A percentile compares a stretch with the other conserved stretches of the same genome.
Evolutionary conservation across 805 yeast species (phyloP).

Genomic region (Metschnikowia santaceciliae): DNA sequence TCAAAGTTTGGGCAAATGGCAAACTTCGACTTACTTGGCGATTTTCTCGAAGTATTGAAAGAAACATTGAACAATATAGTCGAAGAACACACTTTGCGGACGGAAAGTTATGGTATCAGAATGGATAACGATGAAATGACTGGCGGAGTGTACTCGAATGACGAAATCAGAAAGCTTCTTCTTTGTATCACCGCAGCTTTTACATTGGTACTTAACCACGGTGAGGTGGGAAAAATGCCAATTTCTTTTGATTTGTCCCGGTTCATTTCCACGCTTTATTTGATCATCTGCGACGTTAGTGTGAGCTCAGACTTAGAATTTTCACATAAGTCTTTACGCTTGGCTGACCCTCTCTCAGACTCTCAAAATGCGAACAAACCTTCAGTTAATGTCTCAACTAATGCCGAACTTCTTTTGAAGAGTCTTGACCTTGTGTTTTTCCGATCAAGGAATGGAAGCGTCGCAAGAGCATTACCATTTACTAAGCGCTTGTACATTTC

Average conservation of each 20-base stretch:
- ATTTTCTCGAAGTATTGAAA: conserved; percentile 81
- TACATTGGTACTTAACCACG: conserved; percentile 74
- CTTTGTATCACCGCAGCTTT: conserved; percentile 88
- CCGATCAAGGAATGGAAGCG: conserved; percentile 64
- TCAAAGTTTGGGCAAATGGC: conserved; percentile 90
- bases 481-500: conserved; percentile 72
- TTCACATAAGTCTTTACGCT: conserved; percentile 72
- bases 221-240: conserved; percentile 53
- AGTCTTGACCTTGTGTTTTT: conserved; percentile 81
- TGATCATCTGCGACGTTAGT: conserved; percentile 61
- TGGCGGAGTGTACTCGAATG: conserved; percentile 30
- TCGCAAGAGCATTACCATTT: conserved; percentile 71
- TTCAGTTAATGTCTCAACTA: conserved; percentile 81
- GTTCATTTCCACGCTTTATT: conserved; percentile 73
- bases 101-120: conserved; percentile 18
- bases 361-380: conserved; percentile 47
- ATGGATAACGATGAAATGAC: conserved; percentile 16
- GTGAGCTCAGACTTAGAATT: conserved; percentile 83
- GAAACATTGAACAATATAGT: conserved; percentile 63
- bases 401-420: conserved; percentile 75
- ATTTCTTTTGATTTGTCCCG: conserved; percentile 67
- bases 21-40: conserved; percentile 89
- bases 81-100: conserved; percentile 40
- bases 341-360: conserved; percentile 67
- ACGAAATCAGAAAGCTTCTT: conserved; percentile 65